Conservation (phyloP, 176 grass and related monocot genomes). For the Eragrostis nindensis region DNA sequence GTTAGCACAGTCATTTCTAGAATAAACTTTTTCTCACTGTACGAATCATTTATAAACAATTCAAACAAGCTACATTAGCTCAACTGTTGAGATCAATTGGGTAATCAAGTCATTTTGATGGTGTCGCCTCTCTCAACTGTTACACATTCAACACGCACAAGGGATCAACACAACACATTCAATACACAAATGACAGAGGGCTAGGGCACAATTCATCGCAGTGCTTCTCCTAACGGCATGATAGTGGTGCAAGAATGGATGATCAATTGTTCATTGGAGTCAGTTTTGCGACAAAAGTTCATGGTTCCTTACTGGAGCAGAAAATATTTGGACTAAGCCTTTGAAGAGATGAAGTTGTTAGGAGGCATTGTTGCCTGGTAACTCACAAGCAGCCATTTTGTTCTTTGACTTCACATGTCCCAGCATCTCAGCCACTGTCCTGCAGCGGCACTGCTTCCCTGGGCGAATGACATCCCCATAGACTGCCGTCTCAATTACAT, state of each 20-base stretch:
- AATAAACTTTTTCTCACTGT: too few species aligned
- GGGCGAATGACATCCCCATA: slow-evolving; percentile 88
- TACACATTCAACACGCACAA: background rate
- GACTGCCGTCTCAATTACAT: slow-evolving; percentile 93
- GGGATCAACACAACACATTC: background rate
- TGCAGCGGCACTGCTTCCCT: slow-evolving; percentile 84
- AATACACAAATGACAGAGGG: background rate
- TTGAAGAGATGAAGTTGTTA: slow-evolving; percentile 7
- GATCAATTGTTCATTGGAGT: background rate
- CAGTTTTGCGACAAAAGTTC: background rate
- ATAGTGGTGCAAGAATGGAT: background rate
- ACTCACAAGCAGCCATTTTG: slow-evolving; percentile 69
- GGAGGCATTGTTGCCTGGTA: slow-evolving; percentile 58
- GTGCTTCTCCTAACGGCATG: background rate
- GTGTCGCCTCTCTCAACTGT: background rate
- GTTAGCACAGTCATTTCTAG: too few species aligned
- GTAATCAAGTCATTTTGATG: background rate
- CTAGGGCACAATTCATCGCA: background rate
- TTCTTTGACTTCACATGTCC: slow-evolving; percentile 77
- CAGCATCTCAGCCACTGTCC: slow-evolving; percentile 89
- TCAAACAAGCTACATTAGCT: background rate
- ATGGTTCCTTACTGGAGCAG: too few species aligned
- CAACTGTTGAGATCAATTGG: background rate
- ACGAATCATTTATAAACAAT: background rate
- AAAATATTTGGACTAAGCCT: background rate